Evolutionary conservation across 2,329 filamentous ascomycete species (phyloP), one percentile per base, ranked within the genome.

Genomic region (Botrytis hyacinthi): DNA sequence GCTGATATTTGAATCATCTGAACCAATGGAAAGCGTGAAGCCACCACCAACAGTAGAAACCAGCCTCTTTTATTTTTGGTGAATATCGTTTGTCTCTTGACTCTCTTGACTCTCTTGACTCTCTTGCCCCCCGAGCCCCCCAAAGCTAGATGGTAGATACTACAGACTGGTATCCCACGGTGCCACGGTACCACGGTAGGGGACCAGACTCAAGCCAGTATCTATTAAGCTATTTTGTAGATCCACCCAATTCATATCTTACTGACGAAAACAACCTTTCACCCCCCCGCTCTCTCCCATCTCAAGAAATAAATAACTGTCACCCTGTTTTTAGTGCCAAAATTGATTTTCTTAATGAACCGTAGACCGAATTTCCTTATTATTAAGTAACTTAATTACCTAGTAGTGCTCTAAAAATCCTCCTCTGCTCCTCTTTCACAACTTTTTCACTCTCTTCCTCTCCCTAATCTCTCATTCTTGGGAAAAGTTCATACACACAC

Each of bases 401-500:
- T 48, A 57, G 16, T 18, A 29, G 51, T 29, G 26, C 62, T 66
- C 62, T 35, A 18, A 32, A 46, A 40, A n/a, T 29, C 46, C 35
- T 22, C 54, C 35, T 40, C 14, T n/a, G 51, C 65, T 68, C 46
- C 65, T 40, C 20, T 54, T 37, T 40, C 42, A 35, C 46, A 16
- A 54, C 46, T 20, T 40, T 54, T 54, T 40, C 46, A n/a, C 51
- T 44, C 35, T 60, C 54, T 60, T 69, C 66, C 42, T 48, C 18
- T 26, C 35, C 59, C 59, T 22, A 54, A 66, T 72, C 70, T 72
- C 61, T 57, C 70, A 66, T 67, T 57, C 70, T 66, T 66, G 46
- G 70, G 46, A 72, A 67, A 37, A 44, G 22, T 35, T 42, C 46
- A 67, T 6, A 20, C 12, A n/a, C 62, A 46, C 35, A 14, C 20